Base-by-base conservation (phyloP, 23 red algal genomes). In the Gracilaria caudata region DNA sequence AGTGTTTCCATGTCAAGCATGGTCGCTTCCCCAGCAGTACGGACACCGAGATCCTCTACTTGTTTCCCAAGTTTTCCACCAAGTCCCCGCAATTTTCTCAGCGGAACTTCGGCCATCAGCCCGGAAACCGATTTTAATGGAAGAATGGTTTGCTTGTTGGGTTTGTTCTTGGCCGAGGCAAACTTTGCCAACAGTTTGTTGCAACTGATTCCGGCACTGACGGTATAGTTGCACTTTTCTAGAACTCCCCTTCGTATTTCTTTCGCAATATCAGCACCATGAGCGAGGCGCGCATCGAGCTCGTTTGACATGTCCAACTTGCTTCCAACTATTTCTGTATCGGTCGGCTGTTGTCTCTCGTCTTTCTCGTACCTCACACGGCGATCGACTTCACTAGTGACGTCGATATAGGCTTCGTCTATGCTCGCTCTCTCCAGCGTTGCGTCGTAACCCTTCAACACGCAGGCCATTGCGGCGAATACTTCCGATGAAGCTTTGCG, bases 171-270 rank as follows among this genome's bases (percentile, higher is more conserved):
- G 0, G 97, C 84, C 14, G 84, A 92, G 0, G 93, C 97, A 77
- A 93, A 89, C 92, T 99, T 99, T 51, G 97, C 93, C 29, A 99
- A 74, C 28, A 92, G 68, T 79, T 99, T 99, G 81, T 95, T 96
- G 64, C 66, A 70, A 28, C 93, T 87, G 29, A 95, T 80, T 40
- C 97, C 97, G 32, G 89, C 97, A 32, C 86, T 90, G 30, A 86
- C 76, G 44, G 97, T 91, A 77, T 79, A 95, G 23, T 86, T 56
- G 57, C 81, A 83, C 32, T 87, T 81, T 3, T 59, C 41, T 12
- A 58, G 19, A 36, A 99, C 80, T 4, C 51, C 25, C 0, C 24
- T n/a, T 29, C 93, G 83, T n/a, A 98, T 37, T 20, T 83, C 82
- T 58, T 13, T 59, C 10, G 78, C 81, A 28, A 93, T 77, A 37